phyloP scores from a whole-genome alignment of 1,284 basidiomycete genomes.

The Apiotrichum siamense region DNA sequence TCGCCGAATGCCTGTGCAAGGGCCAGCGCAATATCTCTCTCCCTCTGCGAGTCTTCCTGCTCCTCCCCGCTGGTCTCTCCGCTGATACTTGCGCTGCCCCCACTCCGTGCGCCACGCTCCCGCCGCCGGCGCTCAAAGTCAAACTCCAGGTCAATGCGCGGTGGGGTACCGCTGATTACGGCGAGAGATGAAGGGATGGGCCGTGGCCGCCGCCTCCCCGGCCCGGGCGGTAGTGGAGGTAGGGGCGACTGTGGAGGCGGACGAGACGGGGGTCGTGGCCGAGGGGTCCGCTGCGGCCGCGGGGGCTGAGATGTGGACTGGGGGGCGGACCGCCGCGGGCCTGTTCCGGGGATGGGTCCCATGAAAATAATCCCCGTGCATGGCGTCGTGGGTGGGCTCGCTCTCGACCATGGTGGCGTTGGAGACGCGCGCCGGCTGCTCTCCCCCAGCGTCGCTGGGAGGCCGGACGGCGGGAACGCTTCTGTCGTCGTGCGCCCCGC shows the following conservation, averaged over 20 bases:
- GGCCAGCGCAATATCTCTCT: background rate
- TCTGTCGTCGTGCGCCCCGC: constrained; percentile 25
- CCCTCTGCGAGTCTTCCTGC: background rate
- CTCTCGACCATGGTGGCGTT: background rate
- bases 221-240: too few species aligned
- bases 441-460: background rate
- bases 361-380: too few species aligned
- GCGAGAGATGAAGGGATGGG: too few species aligned
- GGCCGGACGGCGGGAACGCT: background rate
- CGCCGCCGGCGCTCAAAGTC: background rate
- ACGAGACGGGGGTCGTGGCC: too few species aligned
- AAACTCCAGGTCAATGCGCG: background rate
- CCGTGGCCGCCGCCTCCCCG: too few species aligned
- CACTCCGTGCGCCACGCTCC: background rate
- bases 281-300: too few species aligned
- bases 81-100: background rate
- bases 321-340: too few species aligned
- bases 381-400: background rate
- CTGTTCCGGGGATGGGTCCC: too few species aligned
- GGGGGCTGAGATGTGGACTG: too few species aligned
- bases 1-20: background rate
- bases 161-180: background rate
- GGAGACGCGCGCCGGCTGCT: background rate
- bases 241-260: too few species aligned
- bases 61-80: too few species aligned